Evolutionary conservation across 208 protist genomes (phyloP), one percentile per base, ranked within the genome.

Genomic region (Kentomonas sorsogonicus): DNA sequence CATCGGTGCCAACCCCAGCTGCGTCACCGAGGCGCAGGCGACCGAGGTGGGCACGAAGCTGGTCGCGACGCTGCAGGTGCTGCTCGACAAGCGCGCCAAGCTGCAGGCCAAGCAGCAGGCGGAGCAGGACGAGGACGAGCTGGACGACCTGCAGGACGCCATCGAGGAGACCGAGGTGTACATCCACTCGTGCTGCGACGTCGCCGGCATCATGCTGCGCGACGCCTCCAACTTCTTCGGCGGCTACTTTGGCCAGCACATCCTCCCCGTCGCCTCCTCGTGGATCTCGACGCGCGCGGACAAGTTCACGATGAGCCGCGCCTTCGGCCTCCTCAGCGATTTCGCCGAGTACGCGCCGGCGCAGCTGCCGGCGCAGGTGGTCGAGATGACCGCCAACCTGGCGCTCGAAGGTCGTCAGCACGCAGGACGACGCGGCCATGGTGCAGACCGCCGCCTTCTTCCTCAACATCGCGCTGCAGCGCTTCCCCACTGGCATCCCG

Each of bases 121-220:
- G 15, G 84, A 95, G 64, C 65, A 89, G 48, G 89, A 95, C 43
- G 89, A 95, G 63, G 89, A 95, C 50, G 85, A 91, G 62, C 55
- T 92, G 23, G 89, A 95, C 59, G 56, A 47, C 47, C 73, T 95
- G 11, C 66, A 86, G 43, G 66, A 71, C 34, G 74, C 84, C 66
- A 72, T 87, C 43, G 89, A 91, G 47, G 76, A 91, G 69, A 43
- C 82, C 30, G 68, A 92, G 51, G n/a, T 41, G 10, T 74, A 67
- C 60, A 86, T 95, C 38, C 52, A 64, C 13, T 74, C 80, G 18
- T 67, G 74, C 0, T 74, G 66, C 36, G 78, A 87, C 38, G 55
- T 91, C 23, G 55, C 93, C 44, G 85, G 81, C 38, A 80, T 81
- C 1, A 70, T 95, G 52, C 71, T 95, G 25, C 47, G 73, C 50